Base-by-base conservation (phyloP, 331 rosid species). In the Malus hybrid region DNA sequence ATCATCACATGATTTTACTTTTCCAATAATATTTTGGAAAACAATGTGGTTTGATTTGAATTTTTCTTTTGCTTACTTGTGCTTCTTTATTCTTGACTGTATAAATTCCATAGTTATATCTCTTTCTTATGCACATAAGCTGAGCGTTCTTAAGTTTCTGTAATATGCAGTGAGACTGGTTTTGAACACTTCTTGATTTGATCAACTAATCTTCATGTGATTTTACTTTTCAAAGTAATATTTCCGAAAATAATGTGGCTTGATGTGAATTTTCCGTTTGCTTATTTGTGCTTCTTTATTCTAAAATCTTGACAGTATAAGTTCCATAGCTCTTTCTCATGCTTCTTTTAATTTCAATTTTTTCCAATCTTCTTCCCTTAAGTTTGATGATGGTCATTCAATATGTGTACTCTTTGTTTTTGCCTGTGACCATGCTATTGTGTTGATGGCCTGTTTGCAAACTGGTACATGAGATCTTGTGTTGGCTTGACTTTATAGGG, bases 401-500 rank as follows among this genome's bases (percentile, higher is more conserved):
- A 63, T 46, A 2, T 63, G 30, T 7, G 8, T 6, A 29, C 19
- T 2, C 10, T 63, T 13, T 48, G 26, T 64, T 56, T 75, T 42
- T 42, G 3, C 52, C 10, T 65, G 34, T 5, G 36, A 18, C 24
- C 24, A n/a, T 32, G 61, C 30, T 19, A 12, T 56, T 55, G 32
- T 33, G 22, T 71, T 71, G 60, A 12, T 34, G 66, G 34, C 20
- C 66, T 57, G 32, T 57, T 57, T 20, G 14, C 15, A 72, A 22
- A 22, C 26, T 58, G 36, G 34, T 58, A 34, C 36, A 16, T 30
- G 53, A 46, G 30, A 50, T 52, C 36, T 55, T 28, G 55, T 34
- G 62, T 57, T 48, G 26, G 22, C 20, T 42, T 60, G 36, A 13
- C n/a, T 20, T 67, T 81, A 32, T 68, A 91, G 97, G 90, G 68